Base-by-base conservation (phyloP, 352 stramenopile genomes). In the Phytophthora melonis region DNA sequence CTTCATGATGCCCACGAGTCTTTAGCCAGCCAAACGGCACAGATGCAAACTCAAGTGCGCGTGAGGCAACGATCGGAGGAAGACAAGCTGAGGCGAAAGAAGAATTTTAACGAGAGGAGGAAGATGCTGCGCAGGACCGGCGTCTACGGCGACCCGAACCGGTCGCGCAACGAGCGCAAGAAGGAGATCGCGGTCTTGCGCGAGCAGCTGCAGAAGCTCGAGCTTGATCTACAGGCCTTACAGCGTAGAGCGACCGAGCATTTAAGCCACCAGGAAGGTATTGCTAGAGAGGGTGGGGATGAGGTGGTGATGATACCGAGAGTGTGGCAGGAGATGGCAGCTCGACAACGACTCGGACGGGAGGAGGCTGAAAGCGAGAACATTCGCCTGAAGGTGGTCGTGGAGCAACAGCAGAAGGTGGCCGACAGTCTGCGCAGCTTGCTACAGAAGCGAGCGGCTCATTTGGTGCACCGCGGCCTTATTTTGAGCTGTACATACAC, bases 61-160 rank as follows among this genome's bases (percentile, higher is more conserved):
- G 49, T 19, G 11, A 55, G 49, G 18, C 49, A 55, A 19, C 19
- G n/a, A 0, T 55, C 49, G 8, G 8, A 55, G 7, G 49, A 14
- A 6, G 49, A 55, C 7, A 55, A 30, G 49, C 49, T 30, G 45
- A 16, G 45, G 8, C 45, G 45, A 9, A 56, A 56, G 50, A 56
- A 34, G 21, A 8, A 36, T 21, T 56, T 18, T 21, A 56, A 56
- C 10, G 23, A 56, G 50, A 56, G 21, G 50, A 56, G 50, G 50
- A 56, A 56, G 50, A 18, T 34, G 50, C 23, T 56, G 50, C 50
- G 50, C 9, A 13, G 50, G 23, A 56, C 50, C 14, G 50, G 50
- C 21, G 50, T 56, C 21, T 56, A 56, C 21, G 50, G 50, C 23
- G 50, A 56, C 50, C 50, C 50, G 50, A 56, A 56, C 50, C 50